Base-by-base conservation (phyloP, 225 moss, liverwort and hornwort species). In the Sphagnum contortum region DNA sequence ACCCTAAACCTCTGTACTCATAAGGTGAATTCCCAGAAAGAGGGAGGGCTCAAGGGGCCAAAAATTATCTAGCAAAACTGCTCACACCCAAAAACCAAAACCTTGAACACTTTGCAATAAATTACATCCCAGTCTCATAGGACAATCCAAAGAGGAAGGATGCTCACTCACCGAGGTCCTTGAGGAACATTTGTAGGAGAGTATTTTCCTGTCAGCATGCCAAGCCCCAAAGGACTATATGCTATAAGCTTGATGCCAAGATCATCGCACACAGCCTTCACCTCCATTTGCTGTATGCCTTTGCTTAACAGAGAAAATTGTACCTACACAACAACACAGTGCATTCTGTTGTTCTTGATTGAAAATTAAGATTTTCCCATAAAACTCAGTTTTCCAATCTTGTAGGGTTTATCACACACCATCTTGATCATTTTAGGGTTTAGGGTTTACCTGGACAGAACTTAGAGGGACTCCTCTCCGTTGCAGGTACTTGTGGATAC, bases 261-360 rank as follows among this genome's bases (percentile, higher is more conserved):
- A 46, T 93, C 93, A 64, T 98, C 91, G 68, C 90, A 93, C 1
- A 91, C 87, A 57, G 87, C 50, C 70, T 91, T 91, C 54, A 89
- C 83, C 72, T 87, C 85, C 68, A 85, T 87, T 71, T 98, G 96
- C 55, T 91, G 88, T 48, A 77, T 58, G 59, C 93, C 96, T 77
- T 89, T 92, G 86, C 96, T 98, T 71, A 98, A 78, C 50, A 98
- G 82, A 60, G 96, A 98, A 72, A 92, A 98, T 70, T 98, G 96
- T n/a, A 98, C 87, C 94, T 94, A 87, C 76, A 57, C 65, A 69
- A 68, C 76, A 71, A 64, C 49, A 67, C 67, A 29, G 29, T 29
- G 29, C 29, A 29, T 29, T 29, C 29, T 29, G 29, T 29, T 29
- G 29, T 29, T 29, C 29, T 29, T 29, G 29, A 29, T 29, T 29